phyloP scores from a whole-genome alignment of 1,139 yeast genomes.

The Oligophagozyma castellii region DNA sequence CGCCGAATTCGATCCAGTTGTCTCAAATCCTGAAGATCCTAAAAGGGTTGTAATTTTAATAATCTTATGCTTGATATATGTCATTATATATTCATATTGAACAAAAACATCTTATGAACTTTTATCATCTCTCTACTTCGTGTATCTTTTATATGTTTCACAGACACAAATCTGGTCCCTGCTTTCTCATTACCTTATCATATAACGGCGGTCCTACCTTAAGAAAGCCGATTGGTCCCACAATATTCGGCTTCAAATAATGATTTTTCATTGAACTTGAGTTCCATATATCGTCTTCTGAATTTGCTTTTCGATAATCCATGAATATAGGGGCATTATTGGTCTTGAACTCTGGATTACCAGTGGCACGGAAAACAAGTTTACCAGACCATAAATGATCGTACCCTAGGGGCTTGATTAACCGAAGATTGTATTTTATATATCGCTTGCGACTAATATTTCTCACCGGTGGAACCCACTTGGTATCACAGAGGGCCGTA shows the following conservation, averaged over 20 bases:
- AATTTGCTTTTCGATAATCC: slow-evolving; percentile 1
- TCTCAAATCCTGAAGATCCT: too few relatives aligned
- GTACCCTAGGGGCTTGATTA: slow-evolving; percentile 39
- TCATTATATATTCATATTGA: too few relatives aligned
- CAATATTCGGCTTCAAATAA: slow-evolving; percentile 13
- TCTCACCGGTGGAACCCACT: slow-evolving; percentile 39
- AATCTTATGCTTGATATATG: too few relatives aligned
- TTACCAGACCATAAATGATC: slow-evolving; percentile 45
- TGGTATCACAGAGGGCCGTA: too few relatives aligned
- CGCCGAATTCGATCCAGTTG: too few relatives aligned
- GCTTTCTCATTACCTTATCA: too few relatives aligned
- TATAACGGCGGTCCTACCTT: slow-evolving; percentile 4
- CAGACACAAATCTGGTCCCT: too few relatives aligned
- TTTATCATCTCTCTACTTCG: too few relatives aligned
- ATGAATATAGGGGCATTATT: slow-evolving; percentile 15
- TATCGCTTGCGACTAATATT: slow-evolving; percentile 30
- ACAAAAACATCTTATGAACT: too few relatives aligned
- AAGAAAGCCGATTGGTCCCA: slow-evolving; percentile 15
- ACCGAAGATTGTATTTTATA: slow-evolving; percentile 40
- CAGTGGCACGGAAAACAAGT: slow-evolving; percentile 32
- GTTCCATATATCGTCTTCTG: background rate
- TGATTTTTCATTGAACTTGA: slow-evolving; percentile 10
- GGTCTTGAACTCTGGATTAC: slow-evolving; percentile 18
- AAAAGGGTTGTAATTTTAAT: too few relatives aligned
- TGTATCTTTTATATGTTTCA: too few relatives aligned